phyloP scores from a whole-genome alignment of 805 yeast species.

The Metschnikowia lochheadii region DNA sequence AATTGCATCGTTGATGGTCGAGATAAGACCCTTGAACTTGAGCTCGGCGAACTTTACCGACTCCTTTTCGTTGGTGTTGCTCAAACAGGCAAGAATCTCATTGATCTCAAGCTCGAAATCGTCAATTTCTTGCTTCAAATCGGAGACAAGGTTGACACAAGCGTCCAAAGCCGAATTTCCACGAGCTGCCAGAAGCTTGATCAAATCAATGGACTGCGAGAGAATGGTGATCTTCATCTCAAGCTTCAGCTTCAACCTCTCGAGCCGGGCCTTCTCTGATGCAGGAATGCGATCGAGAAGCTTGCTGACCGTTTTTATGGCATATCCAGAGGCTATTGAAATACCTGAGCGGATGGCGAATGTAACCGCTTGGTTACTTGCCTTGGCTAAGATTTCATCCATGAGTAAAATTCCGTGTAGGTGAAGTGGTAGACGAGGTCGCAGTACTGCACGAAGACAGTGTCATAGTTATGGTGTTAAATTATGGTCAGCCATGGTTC shows the following conservation, averaged over 20 bases:
- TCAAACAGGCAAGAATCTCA: conserved; percentile 29
- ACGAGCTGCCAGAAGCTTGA: conserved; percentile 56
- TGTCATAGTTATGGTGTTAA: too few species aligned
- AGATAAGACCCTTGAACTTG: conserved; percentile 45
- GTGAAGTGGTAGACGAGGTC: not conserved
- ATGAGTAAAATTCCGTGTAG: conserved; percentile 15
- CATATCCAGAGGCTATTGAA: conserved; percentile 69
- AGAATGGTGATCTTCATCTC: conserved; percentile 58
- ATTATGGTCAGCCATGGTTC: too few species aligned
- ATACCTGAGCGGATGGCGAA: conserved; percentile 76
- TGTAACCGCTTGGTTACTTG: conserved; percentile 75
- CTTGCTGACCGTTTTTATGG: conserved; percentile 57
- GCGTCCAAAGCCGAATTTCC: conserved; percentile 57
- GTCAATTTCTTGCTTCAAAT: conserved; percentile 54
- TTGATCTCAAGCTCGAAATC: conserved; percentile 50
- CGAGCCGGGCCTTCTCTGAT: conserved; percentile 45
- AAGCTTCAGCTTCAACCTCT: conserved; percentile 40
- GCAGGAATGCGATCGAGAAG: conserved; percentile 54
- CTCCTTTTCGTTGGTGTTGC: conserved; percentile 28
- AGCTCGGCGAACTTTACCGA: conserved; percentile 45
- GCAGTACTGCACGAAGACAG: conserved; percentile 1
- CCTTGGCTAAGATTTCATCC: conserved; percentile 47
- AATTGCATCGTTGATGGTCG: conserved; percentile 59
- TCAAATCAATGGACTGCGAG: conserved; percentile 63
- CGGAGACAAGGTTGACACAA: conserved; percentile 51